Evolutionary conservation across 1,284 basidiomycete genomes (phyloP), one percentile per base, ranked within the genome.

Genomic region (Austroboletus novae-zelandiae): DNA sequence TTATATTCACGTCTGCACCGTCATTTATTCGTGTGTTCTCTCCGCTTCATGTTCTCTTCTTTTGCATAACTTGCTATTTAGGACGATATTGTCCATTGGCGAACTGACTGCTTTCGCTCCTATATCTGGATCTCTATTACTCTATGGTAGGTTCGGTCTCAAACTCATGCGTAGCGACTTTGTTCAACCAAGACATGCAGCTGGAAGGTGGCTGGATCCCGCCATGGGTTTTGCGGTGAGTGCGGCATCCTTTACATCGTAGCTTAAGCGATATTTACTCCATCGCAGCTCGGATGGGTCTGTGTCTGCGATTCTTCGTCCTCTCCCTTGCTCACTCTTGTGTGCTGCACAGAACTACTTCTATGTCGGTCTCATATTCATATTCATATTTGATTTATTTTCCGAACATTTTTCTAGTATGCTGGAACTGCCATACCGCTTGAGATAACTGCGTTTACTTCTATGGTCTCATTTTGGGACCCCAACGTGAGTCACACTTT

Each of bases 401-500:
- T 9, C 46, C 37, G 36, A 48, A 13, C 30, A 13, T 25, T 32
- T 9, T 14, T 51, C 35, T n/a, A 80, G 77, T 35, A 42, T 45
- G 13, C 48, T 43, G 53, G 50, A 10, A 80, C 86, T 50, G 78
- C 82, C 14, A 74, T 82, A 13, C 86, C 90, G 9, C 81, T 84
- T 30, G 91, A 94, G 68, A 76, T 94, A 49, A 83, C 83, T 2
- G 89, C 91, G 2, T 84, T 88, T 7, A 76, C 80, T 31, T 80
- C 92, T 47, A 69, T 94, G 40, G 72, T 92, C 53, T 77, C 80
- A 2, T 93, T 85, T 71, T 94, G 91, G 91, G 87, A 91, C 65
- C 44, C 60, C 10, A 69, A 85, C 51, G 82, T 83, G 47, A 45
- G 75, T 56, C n/a, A 44, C 27, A 23, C 9, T 25, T 46, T 20